A percentile compares a stretch with the other conserved stretches of the same genome.
These are phyloP conservation scores for Tephrocybe sp. DNA, from an alignment of 768 basidiomycete species.

Conservation along the genomic window DNA sequence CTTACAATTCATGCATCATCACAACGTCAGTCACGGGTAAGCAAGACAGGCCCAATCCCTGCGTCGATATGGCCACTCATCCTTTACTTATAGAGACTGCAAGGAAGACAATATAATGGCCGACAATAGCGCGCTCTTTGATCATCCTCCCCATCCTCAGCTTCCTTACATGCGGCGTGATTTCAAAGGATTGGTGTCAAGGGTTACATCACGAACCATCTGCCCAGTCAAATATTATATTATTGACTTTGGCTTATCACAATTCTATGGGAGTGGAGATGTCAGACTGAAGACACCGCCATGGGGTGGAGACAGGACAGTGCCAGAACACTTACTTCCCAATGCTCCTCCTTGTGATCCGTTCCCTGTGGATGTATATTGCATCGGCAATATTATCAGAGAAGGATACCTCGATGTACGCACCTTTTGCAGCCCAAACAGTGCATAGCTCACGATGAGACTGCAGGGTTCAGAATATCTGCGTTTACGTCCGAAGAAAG, in stretches of 20 bases:
- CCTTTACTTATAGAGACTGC: slow-evolving; percentile 9
- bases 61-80: neutral
- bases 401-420: slow-evolving; percentile 12
- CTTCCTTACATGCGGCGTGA: slow-evolving; percentile 2
- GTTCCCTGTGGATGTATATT: slow-evolving; percentile 36
- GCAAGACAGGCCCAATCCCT: neutral
- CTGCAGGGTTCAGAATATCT: neutral
- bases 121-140: slow-evolving; percentile 7
- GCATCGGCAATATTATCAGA: slow-evolving; percentile 30
- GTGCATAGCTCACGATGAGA: neutral
- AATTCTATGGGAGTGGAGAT: slow-evolving; percentile 19
- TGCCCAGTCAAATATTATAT: slow-evolving; percentile 20
- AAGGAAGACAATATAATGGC: slow-evolving; percentile 20
- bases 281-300: slow-evolving; percentile 25
- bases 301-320: slow-evolving; percentile 38
- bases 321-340: slow-evolving; percentile 31
- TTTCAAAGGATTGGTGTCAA: neutral
- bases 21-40: slow-evolving; percentile 33
- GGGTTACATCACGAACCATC: slow-evolving; percentile 13
- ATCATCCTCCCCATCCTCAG: slow-evolving; percentile 10
- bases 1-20: slow-evolving; percentile 33
- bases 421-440: neutral
- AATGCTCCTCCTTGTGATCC: slow-evolving; percentile 22
- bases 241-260: slow-evolving; percentile 23
- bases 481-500: slow-evolving; percentile 7